Percentiles rank a stretch among this genome's conserved stretches.
Conservation (phyloP, 352 stramenopile species). For the Pythium aquatile region DNA sequence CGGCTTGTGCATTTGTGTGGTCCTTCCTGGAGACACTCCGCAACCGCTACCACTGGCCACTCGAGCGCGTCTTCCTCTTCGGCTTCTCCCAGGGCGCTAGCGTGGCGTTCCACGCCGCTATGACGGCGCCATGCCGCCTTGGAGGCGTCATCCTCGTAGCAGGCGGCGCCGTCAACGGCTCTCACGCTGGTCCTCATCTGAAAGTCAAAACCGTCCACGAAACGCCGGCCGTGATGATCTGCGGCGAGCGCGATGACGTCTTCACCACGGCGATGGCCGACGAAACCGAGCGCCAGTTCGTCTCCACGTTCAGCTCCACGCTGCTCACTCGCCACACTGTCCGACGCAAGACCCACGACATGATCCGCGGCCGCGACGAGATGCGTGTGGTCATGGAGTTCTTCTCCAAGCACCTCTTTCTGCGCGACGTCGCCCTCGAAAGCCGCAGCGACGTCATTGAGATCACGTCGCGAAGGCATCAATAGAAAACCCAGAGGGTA, state of each 20-base stretch:
- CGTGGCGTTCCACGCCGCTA: conserved; percentile 55
- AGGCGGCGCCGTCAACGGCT: conserved; percentile 39
- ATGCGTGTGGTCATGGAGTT: conserved; percentile 65
- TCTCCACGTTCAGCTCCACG: conserved; percentile 17
- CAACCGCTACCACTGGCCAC: conserved; percentile 44
- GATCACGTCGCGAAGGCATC: conserved; percentile 24
- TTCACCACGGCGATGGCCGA: conserved; percentile 39
- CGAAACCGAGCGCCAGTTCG: conserved; percentile 32
- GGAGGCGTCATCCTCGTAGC: conserved; percentile 54
- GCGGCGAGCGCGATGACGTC: conserved; percentile 33
- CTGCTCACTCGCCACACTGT: conserved; percentile 19
- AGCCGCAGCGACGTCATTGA: conserved; percentile 56
- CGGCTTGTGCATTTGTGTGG: conserved; percentile 38
- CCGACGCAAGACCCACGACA: conserved; percentile 46
- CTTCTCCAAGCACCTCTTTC: conserved; percentile 46
- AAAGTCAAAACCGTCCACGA: conserved; percentile 10
- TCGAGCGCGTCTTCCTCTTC: conserved; percentile 59
- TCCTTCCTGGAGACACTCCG: conserved; percentile 48
- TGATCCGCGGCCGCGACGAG: conserved; percentile 48
- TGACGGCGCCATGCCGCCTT: conserved; percentile 38
- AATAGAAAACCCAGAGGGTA: not conserved
- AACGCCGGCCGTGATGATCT: conserved; percentile 50
- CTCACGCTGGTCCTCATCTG: conserved; percentile 24
- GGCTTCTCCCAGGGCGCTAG: conserved; percentile 66
- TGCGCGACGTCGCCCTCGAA: conserved; percentile 53